Evolutionary conservation across 164 flowering plant species (phyloP).

Genomic region (Vitis cinerea): DNA sequence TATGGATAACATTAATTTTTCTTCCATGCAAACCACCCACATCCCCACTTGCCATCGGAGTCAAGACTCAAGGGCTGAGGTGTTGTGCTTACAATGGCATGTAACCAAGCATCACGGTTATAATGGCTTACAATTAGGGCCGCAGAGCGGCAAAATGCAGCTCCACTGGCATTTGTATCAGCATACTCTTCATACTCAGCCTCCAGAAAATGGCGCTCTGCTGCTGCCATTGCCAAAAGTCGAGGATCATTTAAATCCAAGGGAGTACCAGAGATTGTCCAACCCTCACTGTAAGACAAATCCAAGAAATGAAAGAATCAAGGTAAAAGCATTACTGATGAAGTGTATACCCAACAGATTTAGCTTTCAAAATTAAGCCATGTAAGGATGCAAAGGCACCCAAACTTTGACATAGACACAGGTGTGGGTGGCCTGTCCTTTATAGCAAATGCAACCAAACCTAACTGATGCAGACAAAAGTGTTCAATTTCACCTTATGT

Average conservation of each 20-base stretch:
- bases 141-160: conserved; percentile 87
- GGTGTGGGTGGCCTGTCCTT: neutral
- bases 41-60: no score
- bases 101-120: no score
- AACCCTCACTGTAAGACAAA: conserved; percentile 46
- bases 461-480: neutral
- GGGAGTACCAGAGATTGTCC: conserved; percentile 66
- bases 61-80: no score
- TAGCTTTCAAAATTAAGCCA: neutral
- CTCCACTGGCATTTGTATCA: conserved; percentile 65
- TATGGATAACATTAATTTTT: no score
- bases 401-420: neutral
- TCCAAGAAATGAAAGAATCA: neutral
- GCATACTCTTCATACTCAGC: conserved; percentile 85
- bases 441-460: neutral
- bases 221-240: conserved; percentile 57
- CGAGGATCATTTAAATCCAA: conserved; percentile 67
- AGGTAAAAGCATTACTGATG: neutral
- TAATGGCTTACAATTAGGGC: conserved; percentile 72
- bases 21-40: no score
- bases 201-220: conserved; percentile 74
- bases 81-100: no score
- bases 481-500: no score
- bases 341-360: neutral
- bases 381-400: neutral